Base-by-base conservation (phyloP, 345 rosid species). In the Bruguiera gymnorhiza region DNA sequence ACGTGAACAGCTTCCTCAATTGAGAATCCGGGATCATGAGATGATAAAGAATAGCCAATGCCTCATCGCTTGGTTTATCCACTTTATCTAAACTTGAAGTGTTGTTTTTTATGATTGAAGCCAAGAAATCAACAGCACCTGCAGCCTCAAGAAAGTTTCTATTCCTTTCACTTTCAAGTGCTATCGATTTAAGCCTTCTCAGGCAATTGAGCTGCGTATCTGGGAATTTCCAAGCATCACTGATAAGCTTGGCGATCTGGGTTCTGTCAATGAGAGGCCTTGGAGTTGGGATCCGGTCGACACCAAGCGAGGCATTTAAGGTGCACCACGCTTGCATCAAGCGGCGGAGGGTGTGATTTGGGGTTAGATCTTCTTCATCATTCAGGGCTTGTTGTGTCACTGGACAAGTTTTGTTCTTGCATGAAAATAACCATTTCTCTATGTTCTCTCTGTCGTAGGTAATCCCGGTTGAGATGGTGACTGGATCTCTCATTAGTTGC, bases 251-350 rank as follows among this genome's bases (percentile, higher is more conserved):
- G 7, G 72, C 63, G 26, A 84, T 59, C 55, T 79, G 81, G 37
- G 82, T 46, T 64, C 61, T 68, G 62, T 71, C 75, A 3, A 76
- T 18, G 5, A 74, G 83, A 0, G 80, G 69, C 72, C 75, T 80
- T 2, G 86, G 90, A 9, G 90, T 84, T 16, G 87, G 85, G 71
- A 86, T 80, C 20, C 83, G 73, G 21, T 84, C 85, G 60, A 84
- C 52, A 8, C 82, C 92, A 10, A 63, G 67, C 0, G 87, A 87
- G 39, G 89, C 82, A 27, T 92, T 81, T 70, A 87, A 75, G 7
- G 86, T 85, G 86, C 95, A 92, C 98, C 98, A 92, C 4, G 86
- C 70, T 72, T 92, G 96, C 80, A 92, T 92, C 58, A 92, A 76
- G 0, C 97, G 90, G 29, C 91, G 88, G 52, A 92, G 89, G n/a